Percentiles rank a stretch among this genome's conserved stretches.
Evolutionary conservation across 106 monocot species (phyloP).

Genomic region (Allium sativum): DNA sequence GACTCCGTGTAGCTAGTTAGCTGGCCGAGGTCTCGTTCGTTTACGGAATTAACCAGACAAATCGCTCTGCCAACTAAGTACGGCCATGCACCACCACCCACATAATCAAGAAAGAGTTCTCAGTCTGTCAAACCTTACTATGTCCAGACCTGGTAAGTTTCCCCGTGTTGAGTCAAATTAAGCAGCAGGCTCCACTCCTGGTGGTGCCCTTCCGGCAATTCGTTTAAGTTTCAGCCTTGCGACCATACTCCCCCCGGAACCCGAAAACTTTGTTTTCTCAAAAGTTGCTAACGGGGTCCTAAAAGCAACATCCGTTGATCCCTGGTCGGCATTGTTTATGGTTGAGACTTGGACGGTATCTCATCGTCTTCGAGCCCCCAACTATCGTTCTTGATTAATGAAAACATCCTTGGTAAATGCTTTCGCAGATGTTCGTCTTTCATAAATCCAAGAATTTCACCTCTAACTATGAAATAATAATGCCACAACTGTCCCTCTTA

Average conservation of each 20-base stretch:
- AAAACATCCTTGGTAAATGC: no score
- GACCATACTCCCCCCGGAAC: conserved; percentile 26
- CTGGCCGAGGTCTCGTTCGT: conserved; percentile 19
- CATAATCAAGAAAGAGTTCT: conserved; percentile 67
- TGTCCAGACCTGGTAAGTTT: conserved; percentile 6
- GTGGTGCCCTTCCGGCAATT: conserved; percentile 12
- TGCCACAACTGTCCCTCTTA: no score
- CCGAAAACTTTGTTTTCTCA: conserved; percentile 27
- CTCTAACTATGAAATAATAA: no score
- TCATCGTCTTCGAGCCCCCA: no score
- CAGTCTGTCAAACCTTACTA: conserved; percentile 19
- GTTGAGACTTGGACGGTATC: no score
- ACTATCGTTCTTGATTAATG: no score
- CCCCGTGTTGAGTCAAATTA: conserved; percentile 12
- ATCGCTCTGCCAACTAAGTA: conserved; percentile 46
- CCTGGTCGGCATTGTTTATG: no score
- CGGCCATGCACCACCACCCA: conserved; percentile 81
- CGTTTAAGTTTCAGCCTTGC: conserved; percentile 20
- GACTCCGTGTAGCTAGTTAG: conserved; percentile 8
- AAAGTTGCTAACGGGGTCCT: conserved; percentile 18
- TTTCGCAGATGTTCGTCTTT: no score
- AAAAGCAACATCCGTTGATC: no score
- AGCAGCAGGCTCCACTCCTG: conserved; percentile 8
- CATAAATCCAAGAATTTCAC: no score
- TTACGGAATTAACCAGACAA: conserved; percentile 36